Evolutionary conservation across 2,329 filamentous ascomycete genomes (phyloP).

Genomic region (Ophiostoma fasciatum): DNA sequence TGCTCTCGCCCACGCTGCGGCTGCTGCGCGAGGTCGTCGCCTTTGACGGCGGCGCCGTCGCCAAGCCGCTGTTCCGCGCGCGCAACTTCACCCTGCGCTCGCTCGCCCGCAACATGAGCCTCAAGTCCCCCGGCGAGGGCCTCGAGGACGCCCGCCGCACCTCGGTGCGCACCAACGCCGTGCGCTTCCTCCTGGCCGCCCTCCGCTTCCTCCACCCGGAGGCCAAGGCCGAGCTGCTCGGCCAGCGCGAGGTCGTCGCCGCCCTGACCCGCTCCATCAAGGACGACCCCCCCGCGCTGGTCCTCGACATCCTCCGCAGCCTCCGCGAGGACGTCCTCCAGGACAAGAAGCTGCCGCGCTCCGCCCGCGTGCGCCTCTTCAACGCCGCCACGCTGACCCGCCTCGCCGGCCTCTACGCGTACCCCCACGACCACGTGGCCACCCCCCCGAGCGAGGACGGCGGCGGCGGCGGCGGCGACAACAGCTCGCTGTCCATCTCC

Average conservation of each 20-base stretch:
- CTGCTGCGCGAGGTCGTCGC: constrained; percentile 72
- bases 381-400: constrained; percentile 59
- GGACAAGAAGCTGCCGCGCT: constrained; percentile 58
- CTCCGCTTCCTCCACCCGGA: constrained; percentile 64
- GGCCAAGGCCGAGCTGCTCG: constrained; percentile 70
- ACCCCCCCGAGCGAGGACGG: constrained; percentile 36
- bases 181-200: constrained; percentile 66
- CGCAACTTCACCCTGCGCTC: constrained; percentile 68
- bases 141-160: constrained; percentile 54
- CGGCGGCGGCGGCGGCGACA: constrained; percentile 16
- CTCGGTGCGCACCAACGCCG: constrained; percentile 68
- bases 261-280: constrained; percentile 63
- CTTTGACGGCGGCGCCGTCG: constrained; percentile 73
- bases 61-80: constrained; percentile 61
- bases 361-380: constrained; percentile 60
- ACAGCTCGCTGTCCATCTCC: constrained; percentile 37
- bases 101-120: constrained; percentile 64
- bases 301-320: constrained; percentile 58
- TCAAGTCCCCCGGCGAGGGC: constrained; percentile 44
- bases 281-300: constrained; percentile 60
- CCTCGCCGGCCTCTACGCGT: constrained; percentile 56
- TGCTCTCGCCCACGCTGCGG: constrained; percentile 78
- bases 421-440: constrained; percentile 47
- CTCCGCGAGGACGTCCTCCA: constrained; percentile 58
- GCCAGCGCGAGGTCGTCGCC: constrained; percentile 54